Evolutionary conservation across 176 grass and related monocot species (phyloP), one percentile per base, ranked within the genome.

Genomic region (Ampelocalamus luodianensis): DNA sequence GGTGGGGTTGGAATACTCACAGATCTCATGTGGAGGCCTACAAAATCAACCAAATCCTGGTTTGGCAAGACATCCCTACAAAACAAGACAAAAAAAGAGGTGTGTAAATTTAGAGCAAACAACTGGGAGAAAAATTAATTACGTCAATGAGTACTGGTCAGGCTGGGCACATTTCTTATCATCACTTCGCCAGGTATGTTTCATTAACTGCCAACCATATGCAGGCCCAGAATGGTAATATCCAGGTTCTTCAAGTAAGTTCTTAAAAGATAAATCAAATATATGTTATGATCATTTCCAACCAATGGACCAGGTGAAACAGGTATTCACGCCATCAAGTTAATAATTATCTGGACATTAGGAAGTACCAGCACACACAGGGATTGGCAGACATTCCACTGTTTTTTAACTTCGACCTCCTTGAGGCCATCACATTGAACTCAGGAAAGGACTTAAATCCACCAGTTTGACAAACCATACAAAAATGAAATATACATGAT

Each of bases 1-100:
- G 45, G 56, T 32, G 8, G 4, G 46, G 46, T 4, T 0, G 36
- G 24, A 60, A 24, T 58, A 83, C 88, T 90, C 84, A 87, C 89
- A 49, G 13, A 0, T 42, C 0, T 23, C 20, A 66, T 14, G 74
- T 59, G 39, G 13, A 13, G 0, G 5, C 12, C 40, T 79, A 83
- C 36, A 72, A 34, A 87, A 60, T 90, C 48, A 72, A 87, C 68
- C 42, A 82, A 49, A 8, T 69, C 22, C 79, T 83, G 84, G 74
- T 0, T 87, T 59, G 42, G 0, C 49, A 90, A 26, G 60, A 68
- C 61, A 79, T 90, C 89, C 89, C 89, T 90, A 32, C 74, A 72
- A 77, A 56, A 39, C 65, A 29, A 16, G 0, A 65, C 77, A 53
- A 39, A 78, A 11, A 2, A 55, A 86, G 15, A 63, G 1, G 10